Conservation (phyloP, 176 grass and related monocot genomes). For the Oryza nivara region DNA sequence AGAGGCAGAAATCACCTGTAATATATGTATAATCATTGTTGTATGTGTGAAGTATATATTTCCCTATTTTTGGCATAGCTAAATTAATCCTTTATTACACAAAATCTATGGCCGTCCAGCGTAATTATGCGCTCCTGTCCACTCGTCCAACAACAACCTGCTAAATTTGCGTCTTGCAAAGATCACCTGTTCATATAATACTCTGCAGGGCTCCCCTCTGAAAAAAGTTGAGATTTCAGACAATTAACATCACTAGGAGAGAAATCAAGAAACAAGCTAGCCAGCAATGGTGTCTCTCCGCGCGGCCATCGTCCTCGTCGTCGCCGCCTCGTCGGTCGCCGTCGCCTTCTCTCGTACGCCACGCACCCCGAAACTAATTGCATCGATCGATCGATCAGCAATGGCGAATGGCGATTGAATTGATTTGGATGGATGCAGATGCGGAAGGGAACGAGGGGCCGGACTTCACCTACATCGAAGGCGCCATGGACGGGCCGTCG, state of each 20-base stretch:
- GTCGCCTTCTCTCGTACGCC: background rate
- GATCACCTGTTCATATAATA: no score
- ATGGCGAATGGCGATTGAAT: no score
- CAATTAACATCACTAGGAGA: background rate
- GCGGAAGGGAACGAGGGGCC: background rate
- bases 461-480: slow-evolving; percentile 6
- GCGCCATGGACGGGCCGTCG: slow-evolving; percentile 41
- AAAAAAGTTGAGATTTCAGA: background rate
- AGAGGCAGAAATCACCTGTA: no score
- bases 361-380: no score
- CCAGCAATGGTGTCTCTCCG: slow-evolving; percentile 3
- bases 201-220: background rate
- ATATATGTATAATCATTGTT: background rate
- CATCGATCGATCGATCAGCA: no score
- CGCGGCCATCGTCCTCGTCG: background rate
- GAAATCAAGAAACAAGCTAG: background rate
- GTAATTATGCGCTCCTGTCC: background rate
- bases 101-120: background rate
- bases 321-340: slow-evolving; percentile 21
- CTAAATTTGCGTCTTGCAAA: background rate
- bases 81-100: background rate
- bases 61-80: slow-evolving; percentile 25
- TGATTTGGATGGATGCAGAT: background rate
- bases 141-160: slow-evolving; percentile 9
- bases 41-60: background rate